Conservation (phyloP, 768 basidiomycete species). For the Tricholoma matsutake region DNA sequence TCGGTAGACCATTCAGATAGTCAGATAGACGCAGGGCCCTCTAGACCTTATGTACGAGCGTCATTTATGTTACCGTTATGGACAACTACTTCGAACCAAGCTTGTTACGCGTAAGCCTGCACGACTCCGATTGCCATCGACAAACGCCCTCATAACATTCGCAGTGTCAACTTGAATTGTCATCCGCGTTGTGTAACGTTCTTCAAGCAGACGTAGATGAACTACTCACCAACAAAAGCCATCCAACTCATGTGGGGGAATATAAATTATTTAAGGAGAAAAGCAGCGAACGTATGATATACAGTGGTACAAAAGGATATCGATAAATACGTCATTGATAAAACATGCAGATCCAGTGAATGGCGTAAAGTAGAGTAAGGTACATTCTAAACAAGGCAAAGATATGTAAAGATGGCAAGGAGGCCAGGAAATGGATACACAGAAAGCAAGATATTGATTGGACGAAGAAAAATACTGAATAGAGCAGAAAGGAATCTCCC, state of each 20-base stretch:
- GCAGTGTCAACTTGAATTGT: background rate
- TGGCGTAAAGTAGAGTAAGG: slow-evolving; percentile 18
- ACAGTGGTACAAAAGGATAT: slow-evolving; percentile 11
- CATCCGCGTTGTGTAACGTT: too few relatives aligned
- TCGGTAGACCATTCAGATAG: too few relatives aligned
- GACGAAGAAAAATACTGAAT: slow-evolving; percentile 23
- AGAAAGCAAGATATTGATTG: slow-evolving; percentile 17
- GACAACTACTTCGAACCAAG: background rate
- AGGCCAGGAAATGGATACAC: background rate
- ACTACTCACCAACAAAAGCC: background rate
- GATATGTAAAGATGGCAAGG: slow-evolving; percentile 8
- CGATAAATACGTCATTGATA: slow-evolving; percentile 6
- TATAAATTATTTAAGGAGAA: background rate
- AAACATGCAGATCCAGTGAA: slow-evolving; percentile 5
- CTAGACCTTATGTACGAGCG: background rate
- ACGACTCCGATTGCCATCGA: too few relatives aligned
- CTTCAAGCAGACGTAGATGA: background rate
- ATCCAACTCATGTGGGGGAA: background rate
- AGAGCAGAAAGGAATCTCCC: slow-evolving; percentile 14
- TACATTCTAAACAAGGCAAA: slow-evolving; percentile 35
- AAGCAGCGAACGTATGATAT: slow-evolving; percentile 1
- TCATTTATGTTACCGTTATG: background rate
- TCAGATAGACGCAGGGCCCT: too few relatives aligned
- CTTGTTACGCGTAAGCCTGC: background rate
- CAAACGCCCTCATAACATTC: background rate